A percentile compares a stretch with the other conserved stretches of the same genome.
Conservation (phyloP, 768 basidiomycete genomes). For the Phanerodontia chrysosporium region DNA sequence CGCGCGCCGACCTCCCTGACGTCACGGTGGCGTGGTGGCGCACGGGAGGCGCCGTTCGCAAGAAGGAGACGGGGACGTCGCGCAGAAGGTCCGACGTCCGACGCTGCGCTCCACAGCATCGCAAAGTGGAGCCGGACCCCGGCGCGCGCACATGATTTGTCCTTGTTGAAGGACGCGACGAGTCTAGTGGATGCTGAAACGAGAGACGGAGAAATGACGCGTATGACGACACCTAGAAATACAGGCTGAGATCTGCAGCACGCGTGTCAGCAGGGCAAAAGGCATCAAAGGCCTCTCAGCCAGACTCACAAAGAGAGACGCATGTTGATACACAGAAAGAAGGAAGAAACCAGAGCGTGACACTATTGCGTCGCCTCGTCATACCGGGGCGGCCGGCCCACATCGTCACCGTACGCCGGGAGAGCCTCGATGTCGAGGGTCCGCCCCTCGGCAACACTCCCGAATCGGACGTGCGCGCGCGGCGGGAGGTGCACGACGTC, state of each 20-base stretch:
- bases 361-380: neutral
- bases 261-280: too few species aligned
- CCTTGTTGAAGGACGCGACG: neutral
- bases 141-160: neutral
- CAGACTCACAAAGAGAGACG: too few species aligned
- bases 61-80: neutral
- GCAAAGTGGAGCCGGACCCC: neutral
- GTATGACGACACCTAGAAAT: neutral
- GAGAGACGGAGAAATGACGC: too few species aligned
- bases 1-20: too few species aligned
- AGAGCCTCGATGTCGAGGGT: neutral
- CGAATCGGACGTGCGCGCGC: neutral
- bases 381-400: neutral
- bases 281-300: too few species aligned
- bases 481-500: neutral
- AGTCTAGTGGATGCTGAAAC: too few species aligned
- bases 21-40: constrained; percentile 2
- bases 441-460: neutral
- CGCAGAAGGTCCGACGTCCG: neutral
- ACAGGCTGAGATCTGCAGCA: too few species aligned
- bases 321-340: neutral
- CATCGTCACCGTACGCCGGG: neutral
- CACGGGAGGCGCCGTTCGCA: neutral
- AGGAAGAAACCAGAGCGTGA: neutral
- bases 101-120: neutral